Evolutionary conservation across 495 filamentous ascomycete species (phyloP).

Genomic region (Aspergillus hancockii): DNA sequence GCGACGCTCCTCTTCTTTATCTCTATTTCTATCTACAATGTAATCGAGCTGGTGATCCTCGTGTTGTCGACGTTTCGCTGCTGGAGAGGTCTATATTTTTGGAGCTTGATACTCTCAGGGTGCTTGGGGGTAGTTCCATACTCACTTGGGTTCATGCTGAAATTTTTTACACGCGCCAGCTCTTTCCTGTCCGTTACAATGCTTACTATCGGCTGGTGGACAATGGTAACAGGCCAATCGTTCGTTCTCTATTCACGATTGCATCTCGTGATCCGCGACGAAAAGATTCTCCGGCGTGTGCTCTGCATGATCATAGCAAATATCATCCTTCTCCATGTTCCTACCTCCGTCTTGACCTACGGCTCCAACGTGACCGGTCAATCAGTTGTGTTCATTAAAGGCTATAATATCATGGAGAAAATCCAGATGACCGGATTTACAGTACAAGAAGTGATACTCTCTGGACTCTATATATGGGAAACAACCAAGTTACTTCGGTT

Average conservation of each 20-base stretch:
- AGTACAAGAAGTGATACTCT: conserved; percentile 58
- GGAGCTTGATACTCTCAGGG: conserved; percentile 49
- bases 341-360: conserved; percentile 52
- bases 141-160: conserved; percentile 53
- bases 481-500: conserved; percentile 52
- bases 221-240: conserved; percentile 55
- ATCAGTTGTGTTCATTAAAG: conserved; percentile 33
- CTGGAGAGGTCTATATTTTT: conserved; percentile 56
- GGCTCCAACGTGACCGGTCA: conserved; percentile 42
- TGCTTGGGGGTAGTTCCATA: conserved; percentile 48
- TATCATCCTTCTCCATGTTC: conserved; percentile 48
- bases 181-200: conserved; percentile 43
- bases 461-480: conserved; percentile 58
- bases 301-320: conserved; percentile 46
- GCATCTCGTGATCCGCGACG: conserved; percentile 50
- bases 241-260: conserved; percentile 54
- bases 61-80: conserved; percentile 53
- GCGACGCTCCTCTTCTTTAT: conserved; percentile 48
- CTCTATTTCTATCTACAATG: conserved; percentile 51
- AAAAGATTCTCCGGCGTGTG: conserved; percentile 42
- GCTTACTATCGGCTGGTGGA: conserved; percentile 54
- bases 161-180: conserved; percentile 44
- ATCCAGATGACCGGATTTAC: conserved; percentile 58
- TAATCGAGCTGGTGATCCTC: conserved; percentile 49
- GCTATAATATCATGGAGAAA: conserved; percentile 58